Base-by-base conservation (phyloP, 768 basidiomycete species). In the Agaricus subrufescens region DNA sequence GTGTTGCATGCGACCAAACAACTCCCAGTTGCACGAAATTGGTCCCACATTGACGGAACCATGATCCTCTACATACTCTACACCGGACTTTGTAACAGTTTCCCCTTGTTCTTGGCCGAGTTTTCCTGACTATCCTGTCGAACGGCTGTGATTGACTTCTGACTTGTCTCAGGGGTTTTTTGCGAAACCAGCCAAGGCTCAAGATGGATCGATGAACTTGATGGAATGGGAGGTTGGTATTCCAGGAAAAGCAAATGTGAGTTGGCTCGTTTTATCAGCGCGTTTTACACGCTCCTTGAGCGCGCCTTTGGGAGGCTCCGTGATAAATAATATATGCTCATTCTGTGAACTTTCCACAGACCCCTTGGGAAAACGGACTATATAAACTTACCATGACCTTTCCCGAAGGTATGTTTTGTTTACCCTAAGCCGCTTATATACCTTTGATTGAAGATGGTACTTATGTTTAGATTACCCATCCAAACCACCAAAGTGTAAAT, bases 191-290 rank as follows among this genome's bases (percentile, higher is more conserved):
- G 76, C 82, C 45, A 99, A 99, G 73, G 81, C 86, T 19, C 67
- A 84, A 25, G 97, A 99, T 73, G 94, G 96, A 15, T 89, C 94
- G 2, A 87, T 98, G 85, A 95, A 98, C 71, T 77, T 99, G 47
- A 85, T 98, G 84, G 86, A 93, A 69, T 99, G 97, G 97, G 97
- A 98, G 69, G 94, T 97, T 2, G 97, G 97, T 25, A 98, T 99
- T 63, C 97, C 97, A 15, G 97, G 97, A 29, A 98, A 97, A 73
- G 60, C 79, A 48, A 79, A 79, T 58, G 97, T 97, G 71, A 73
- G 91, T 81, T 31, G 47, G 40, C 53, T 53, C 25, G 15, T 54
- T 62, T 40, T 46, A 30, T 19, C 27, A 27, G n/a, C 52, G 49
- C 46, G 53, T 59, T 47, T 43, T 50, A 62, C 60, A 58, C 65